Base-by-base conservation (phyloP, 495 filamentous ascomycete species). In the Elaphomyces granulatus region DNA sequence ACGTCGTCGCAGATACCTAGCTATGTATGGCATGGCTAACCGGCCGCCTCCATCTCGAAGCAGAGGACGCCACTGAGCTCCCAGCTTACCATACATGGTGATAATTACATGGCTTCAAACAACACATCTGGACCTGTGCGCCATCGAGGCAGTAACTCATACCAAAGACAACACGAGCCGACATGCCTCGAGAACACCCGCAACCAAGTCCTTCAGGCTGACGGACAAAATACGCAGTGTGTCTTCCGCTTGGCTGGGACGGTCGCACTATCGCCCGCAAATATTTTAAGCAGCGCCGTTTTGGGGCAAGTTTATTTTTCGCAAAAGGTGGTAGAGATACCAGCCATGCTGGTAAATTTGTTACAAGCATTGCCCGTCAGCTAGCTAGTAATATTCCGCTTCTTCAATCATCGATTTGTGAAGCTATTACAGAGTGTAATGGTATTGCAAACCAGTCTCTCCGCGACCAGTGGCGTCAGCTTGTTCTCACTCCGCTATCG, bases 261-360 rank as follows among this genome's bases (percentile, higher is more conserved):
- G 50, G 61, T 63, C 49, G 54, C 14, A 57, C 56, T n/a, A 23
- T 65, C 0, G 55, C 55, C 8, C 31, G 12, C 1, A 40, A 9
- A 3, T 39, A 55, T 14, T 38, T 49, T 1, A 15, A 48, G 0
- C 15, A 34, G 1, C 32, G 44, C 0, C 18, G 23, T 3, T 47
- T 64, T 8, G 59, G 53, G 6, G 61, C 49, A 0, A 68, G 58
- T 46, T 72, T 72, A 48, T 71, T 76, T 54, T 76, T 74, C 48
- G 67, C 65, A 32, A 59, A 56, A 43, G 62, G 64, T 15, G 61
- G 64, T 16, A 51, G 53, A 1, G 63, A 72, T 38, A 51, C 58
- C 34, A 58, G 54, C 4, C 58, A 49, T 20, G 63, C 61, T 3
- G 50, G 23, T 4, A 54, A 48, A 17, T 50, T 74, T 42, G 60